Evolutionary conservation across 83 land plant species (phyloP), one percentile per base, ranked within the genome.

Genomic region (Larix sibirica): DNA sequence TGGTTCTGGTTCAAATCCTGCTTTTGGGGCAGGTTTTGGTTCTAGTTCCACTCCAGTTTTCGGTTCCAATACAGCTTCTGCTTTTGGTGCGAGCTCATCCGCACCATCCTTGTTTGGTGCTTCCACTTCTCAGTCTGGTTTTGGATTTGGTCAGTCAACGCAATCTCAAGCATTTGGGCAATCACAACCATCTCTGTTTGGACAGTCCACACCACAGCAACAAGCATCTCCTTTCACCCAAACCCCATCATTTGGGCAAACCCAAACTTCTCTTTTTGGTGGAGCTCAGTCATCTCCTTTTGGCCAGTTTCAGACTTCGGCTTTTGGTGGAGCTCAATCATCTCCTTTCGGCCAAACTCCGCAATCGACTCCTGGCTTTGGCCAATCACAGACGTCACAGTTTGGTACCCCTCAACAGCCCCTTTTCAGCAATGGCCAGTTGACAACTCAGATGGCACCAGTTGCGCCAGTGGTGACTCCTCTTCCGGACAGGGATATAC

Each of bases 401-500:
- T 42, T 42, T 42, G 56, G 77, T 42, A 73, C 3, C 20, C 83
- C 83, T 42, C 88, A 73, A 63, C 82, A 81, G 77, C 77, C 86
- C 9, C 80, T 84, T 38, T 91, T 88, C 84, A 75, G 20, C 31
- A 38, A 70, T 20, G 80, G 86, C 21, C 97, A 91, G 86, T 64
- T 98, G 81, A 92, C 95, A 20, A 98, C 99, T 36, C 99, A 96
- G 83, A 96, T 98, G 99, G 97, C 99, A 4, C 99, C 99, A 10
- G 97, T 96, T 62, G 99, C 99, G 6, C 97, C 98, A 21, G 84
- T 96, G 83, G 90, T 91, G 0, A 87, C 91, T 63, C 93, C 97
- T 66, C 95, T 98, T 44, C 95, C 97, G 50, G 99, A 98, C 83
- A 90, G 99, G 42, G 99, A 98, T 79, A 84, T 98, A 60, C 96